Base-by-base conservation (phyloP, 164 flowering plant species). In the Tetrastigma voinierianum region DNA sequence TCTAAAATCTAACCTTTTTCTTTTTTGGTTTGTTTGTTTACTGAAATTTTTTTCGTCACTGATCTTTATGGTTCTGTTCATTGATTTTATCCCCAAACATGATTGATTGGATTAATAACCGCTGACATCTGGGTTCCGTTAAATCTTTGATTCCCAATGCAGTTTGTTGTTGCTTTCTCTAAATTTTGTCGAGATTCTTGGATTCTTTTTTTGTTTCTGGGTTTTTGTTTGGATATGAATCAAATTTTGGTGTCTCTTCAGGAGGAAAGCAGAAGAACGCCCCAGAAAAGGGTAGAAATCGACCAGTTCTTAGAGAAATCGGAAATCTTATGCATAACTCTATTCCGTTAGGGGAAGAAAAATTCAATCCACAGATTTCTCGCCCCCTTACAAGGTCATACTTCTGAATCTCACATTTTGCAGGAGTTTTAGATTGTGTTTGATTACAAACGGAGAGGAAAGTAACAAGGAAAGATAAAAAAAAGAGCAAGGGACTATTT, bases 281-380 rank as follows among this genome's bases (percentile, higher is more conserved):
- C n/a, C 15, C 64, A 10, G 75, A 52, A 20, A 81, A 76, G 49
- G 80, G 64, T 63, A 70, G 83, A 57, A 73, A 59, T 12, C 72
- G 87, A 25, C 61, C 72, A 23, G 83, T 64, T 45, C 85, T 83
- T 15, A 67, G 71, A 66, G 87, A 83, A 12, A 83, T 83, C 16
- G 83, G 85, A 17, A 83, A 83, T 64, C 59, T 81, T 0, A 82
- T 71, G 14, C 3, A 32, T 32, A 0, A 32, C 6, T 56, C 61
- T 40, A 62, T 59, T 45, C 71, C 71, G 21, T 74, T 59, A 23
- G 70, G 48, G 2, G 69, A 67, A 46, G 82, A 77, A 47, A 79
- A 76, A 65, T 70, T 47, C 52, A 43, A 2, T 14, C 10, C 59
- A 44, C 55, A 45, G 10, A 63, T 57, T 53, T 14, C 51, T 45